A percentile compares a stretch with the other conserved stretches of the same genome.
Conservation (phyloP, 371 early-diverging fungal genomes). For the Mucor lusitanicus region DNA sequence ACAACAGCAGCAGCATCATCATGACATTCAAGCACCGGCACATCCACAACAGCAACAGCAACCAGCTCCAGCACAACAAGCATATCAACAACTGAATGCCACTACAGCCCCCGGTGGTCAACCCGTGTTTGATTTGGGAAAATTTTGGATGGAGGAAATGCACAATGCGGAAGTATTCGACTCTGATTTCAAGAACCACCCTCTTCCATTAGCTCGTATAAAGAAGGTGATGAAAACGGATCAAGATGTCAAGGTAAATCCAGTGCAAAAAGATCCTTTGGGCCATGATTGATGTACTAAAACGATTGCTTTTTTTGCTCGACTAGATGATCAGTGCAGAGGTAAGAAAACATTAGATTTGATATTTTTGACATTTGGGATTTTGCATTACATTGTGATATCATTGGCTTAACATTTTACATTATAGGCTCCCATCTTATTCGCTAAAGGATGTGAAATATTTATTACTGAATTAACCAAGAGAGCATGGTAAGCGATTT, state of each 20-base stretch:
- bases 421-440: constrained; percentile 93
- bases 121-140: constrained; percentile 46
- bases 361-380: neutral
- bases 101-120: constrained; percentile 32
- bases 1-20: constrained; percentile 7
- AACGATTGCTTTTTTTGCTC: neutral
- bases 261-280: neutral
- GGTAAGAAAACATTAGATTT: constrained; percentile 17
- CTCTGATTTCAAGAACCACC: constrained; percentile 89
- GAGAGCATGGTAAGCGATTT: constrained; percentile 78
- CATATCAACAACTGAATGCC: constrained; percentile 1
- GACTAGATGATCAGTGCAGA: constrained; percentile 42
- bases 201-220: constrained; percentile 96
- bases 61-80: neutral
- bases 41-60: constrained; percentile 3
- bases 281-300: neutral
- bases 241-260: constrained; percentile 89
- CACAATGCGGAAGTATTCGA: constrained; percentile 35
- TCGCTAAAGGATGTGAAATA: constrained; percentile 97
- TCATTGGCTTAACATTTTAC: constrained; percentile 10
- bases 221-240: constrained; percentile 99
- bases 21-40: neutral
- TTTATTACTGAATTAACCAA: constrained; percentile 96
- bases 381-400: constrained; percentile 14
- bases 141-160: constrained; percentile 53